Evolutionary conservation across 2,329 filamentous ascomycete genomes (phyloP).

Genomic region (Didymella keratinophila): DNA sequence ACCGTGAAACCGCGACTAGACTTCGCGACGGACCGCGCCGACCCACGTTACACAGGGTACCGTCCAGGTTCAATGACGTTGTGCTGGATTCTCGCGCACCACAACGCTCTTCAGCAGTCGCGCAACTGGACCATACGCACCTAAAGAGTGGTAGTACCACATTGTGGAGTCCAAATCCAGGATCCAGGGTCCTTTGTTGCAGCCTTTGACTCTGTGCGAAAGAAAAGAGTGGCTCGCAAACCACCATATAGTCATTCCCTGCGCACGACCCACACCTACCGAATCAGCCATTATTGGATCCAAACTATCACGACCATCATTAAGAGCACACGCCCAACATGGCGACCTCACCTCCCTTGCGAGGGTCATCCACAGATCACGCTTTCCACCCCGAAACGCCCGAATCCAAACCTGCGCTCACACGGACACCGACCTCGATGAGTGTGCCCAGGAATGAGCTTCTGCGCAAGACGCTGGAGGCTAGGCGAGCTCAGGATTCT

Average conservation of each 20-base stretch:
- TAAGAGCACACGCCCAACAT: constrained; percentile 23
- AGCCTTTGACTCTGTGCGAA: constrained; percentile 9
- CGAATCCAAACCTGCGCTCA: constrained; percentile 21
- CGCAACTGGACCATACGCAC: background rate
- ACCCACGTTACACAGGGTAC: constrained; percentile 8
- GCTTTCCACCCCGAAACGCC: constrained; percentile 32
- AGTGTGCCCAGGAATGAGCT: constrained; percentile 47
- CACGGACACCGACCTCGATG: constrained; percentile 26
- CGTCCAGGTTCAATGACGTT: constrained; percentile 15
- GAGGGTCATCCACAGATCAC: constrained; percentile 27
- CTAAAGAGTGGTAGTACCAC: background rate
- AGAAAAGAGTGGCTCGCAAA: constrained; percentile 11
- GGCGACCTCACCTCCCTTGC: constrained; percentile 34
- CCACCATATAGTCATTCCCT: constrained; percentile 11
- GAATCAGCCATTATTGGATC: constrained; percentile 1
- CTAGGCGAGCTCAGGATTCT: constrained; percentile 37
- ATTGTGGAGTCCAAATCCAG: constrained; percentile 1
- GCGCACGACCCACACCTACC: background rate
- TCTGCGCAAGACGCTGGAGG: constrained; percentile 45
- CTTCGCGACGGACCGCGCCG: constrained; percentile 9
- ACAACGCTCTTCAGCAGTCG: constrained; percentile 9
- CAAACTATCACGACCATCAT: constrained; percentile 4
- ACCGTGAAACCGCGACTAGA: background rate
- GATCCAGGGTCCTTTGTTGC: constrained; percentile 6
- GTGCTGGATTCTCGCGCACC: constrained; percentile 4